Evolutionary conservation across 2,329 filamentous ascomycete species (phyloP).

Genomic region (Polytolypa hystricis): DNA sequence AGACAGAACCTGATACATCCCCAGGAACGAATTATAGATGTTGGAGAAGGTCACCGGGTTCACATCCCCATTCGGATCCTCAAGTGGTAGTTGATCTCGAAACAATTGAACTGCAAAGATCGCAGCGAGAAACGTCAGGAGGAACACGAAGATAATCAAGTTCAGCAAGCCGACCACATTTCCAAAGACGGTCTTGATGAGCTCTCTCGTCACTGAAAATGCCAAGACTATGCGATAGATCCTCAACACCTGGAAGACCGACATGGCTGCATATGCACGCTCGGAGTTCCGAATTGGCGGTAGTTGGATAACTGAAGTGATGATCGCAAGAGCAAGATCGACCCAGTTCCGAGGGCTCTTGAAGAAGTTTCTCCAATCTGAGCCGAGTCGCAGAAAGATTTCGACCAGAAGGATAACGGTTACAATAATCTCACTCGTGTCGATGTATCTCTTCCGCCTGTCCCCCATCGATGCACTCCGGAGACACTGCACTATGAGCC

Average conservation of each 20-base stretch:
- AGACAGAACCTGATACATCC: conserved; percentile 94
- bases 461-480: conserved; percentile 66
- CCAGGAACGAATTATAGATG: conserved; percentile 91
- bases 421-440: conserved; percentile 60
- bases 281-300: conserved; percentile 65
- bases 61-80: conserved; percentile 50
- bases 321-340: conserved; percentile 67
- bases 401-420: conserved; percentile 71
- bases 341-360: conserved; percentile 62
- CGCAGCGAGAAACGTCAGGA: conserved; percentile 85
- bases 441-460: conserved; percentile 52
- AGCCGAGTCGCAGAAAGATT: conserved; percentile 65
- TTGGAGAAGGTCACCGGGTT: conserved; percentile 70
- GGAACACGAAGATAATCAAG: conserved; percentile 88
- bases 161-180: conserved; percentile 90
- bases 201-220: conserved; percentile 71
- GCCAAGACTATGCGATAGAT: conserved; percentile 87
- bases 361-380: conserved; percentile 74
- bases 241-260: conserved; percentile 83
- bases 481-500: conserved; percentile 65
- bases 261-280: conserved; percentile 72
- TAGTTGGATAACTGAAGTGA: conserved; percentile 75
- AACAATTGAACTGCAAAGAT: conserved; percentile 93
- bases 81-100: conserved; percentile 64
- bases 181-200: conserved; percentile 77